A percentile compares a stretch with the other conserved stretches of the same genome.
Conservation (phyloP, 2,329 filamentous ascomycete genomes). For the Aspergillus ibericus region DNA sequence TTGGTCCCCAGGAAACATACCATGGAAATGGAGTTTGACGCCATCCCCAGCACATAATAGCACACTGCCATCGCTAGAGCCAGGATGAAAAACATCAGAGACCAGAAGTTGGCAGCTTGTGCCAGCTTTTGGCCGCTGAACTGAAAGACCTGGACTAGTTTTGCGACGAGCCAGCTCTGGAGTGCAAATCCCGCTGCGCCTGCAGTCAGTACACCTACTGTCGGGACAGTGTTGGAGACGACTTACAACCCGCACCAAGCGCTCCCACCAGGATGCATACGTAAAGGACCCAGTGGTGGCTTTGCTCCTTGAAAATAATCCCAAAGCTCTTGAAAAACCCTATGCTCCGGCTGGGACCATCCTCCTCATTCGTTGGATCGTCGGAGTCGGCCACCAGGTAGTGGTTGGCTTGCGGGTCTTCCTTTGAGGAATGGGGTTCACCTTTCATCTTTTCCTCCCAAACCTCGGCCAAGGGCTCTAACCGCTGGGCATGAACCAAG, state of each 20-base stretch:
- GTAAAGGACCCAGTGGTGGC: slow-evolving; percentile 4
- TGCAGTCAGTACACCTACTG: not conserved
- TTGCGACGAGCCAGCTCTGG: slow-evolving; percentile 48
- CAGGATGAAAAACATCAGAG: slow-evolving; percentile 58
- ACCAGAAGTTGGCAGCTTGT: slow-evolving; percentile 50
- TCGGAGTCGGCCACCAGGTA: not conserved
- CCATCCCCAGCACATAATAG: slow-evolving; percentile 48
- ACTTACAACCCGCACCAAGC: slow-evolving; percentile 8
- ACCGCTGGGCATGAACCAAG: slow-evolving; percentile 19
- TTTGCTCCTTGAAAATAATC: slow-evolving; percentile 3
- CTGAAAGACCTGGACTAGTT: slow-evolving; percentile 50
- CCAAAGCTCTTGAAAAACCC: not conserved
- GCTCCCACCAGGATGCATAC: not conserved
- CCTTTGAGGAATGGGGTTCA: not conserved
- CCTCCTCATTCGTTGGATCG: not conserved
- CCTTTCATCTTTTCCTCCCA: not conserved
- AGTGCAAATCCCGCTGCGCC: slow-evolving; percentile 29
- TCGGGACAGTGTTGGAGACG: not conserved
- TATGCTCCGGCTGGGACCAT: not conserved
- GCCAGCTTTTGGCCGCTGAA: slow-evolving; percentile 40
- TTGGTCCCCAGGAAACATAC: slow-evolving; percentile 25
- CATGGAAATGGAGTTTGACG: slow-evolving; percentile 47
- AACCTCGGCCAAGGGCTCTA: not conserved
- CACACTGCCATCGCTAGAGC: slow-evolving; percentile 48
- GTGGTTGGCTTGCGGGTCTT: not conserved